Evolutionary conservation across 1,284 basidiomycete genomes (phyloP).

Genomic region (Puccinia novopanici): DNA sequence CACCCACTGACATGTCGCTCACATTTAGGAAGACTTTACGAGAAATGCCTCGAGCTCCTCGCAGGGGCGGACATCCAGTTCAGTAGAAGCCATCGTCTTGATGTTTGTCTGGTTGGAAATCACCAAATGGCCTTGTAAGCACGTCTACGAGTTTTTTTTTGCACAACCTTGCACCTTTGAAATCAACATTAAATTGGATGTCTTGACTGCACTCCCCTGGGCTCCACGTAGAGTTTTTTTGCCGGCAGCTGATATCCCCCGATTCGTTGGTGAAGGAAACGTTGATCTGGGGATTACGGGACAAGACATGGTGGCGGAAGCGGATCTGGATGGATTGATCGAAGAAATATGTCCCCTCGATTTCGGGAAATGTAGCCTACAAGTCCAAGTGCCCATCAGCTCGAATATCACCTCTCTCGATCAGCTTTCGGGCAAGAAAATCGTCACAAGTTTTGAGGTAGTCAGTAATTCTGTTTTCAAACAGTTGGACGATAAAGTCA

Average conservation of each 20-base stretch:
- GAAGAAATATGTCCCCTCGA: conserved; percentile 72
- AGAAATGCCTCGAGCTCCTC: conserved; percentile 84
- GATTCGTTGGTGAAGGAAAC: conserved; percentile 96
- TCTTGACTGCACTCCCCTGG: conserved; percentile 57
- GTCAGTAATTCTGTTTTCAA: conserved; percentile 79
- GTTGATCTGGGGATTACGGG: conserved; percentile 89
- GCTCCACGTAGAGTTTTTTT: conserved; percentile 95
- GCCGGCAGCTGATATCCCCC: conserved; percentile 94
- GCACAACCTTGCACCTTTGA: neutral
- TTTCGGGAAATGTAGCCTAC: conserved; percentile 69
- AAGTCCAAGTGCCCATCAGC: conserved; percentile 88
- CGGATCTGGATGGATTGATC: conserved; percentile 74
- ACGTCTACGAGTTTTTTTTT: neutral
- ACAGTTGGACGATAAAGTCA: conserved; percentile 3
- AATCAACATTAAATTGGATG: neutral
- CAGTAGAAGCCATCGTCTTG: conserved; percentile 61
- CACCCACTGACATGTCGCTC: neutral
- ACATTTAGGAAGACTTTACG: conserved; percentile 76
- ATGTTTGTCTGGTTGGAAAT: conserved; percentile 7
- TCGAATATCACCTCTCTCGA: conserved; percentile 72
- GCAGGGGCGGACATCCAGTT: conserved; percentile 95
- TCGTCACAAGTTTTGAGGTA: conserved; percentile 92
- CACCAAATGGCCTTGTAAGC: conserved; percentile 31
- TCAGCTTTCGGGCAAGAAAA: conserved; percentile 81
- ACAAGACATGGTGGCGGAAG: conserved; percentile 94